Evolutionary conservation across 805 yeast genomes (phyloP).

Genomic region (Candida vaughaniae): DNA sequence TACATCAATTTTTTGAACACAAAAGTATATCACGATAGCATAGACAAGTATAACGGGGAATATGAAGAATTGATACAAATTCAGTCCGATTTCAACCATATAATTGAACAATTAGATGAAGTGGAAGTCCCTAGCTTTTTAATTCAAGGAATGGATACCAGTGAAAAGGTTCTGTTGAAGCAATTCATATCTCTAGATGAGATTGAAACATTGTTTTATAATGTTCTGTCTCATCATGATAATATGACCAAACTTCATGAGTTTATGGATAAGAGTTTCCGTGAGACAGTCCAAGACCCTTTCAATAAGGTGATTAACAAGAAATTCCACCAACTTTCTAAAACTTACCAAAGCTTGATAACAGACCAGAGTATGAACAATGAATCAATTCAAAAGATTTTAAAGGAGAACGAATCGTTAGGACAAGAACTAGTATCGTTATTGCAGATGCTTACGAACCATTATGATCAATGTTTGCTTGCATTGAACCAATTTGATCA

Average conservation of each 20-base stretch:
- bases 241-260: slow-evolving; percentile 23
- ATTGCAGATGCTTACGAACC: slow-evolving; percentile 71
- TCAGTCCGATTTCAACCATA: slow-evolving; percentile 22
- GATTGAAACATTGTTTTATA: slow-evolving; percentile 23
- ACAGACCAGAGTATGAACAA: slow-evolving; percentile 17
- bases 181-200: slow-evolving; percentile 38
- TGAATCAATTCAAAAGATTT: slow-evolving; percentile 19
- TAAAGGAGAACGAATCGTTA: slow-evolving; percentile 44
- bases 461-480: slow-evolving; percentile 73
- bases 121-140: slow-evolving; percentile 29
- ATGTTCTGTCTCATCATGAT: slow-evolving; percentile 25
- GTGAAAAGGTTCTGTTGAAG: slow-evolving; percentile 13
- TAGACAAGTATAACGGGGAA: slow-evolving; percentile 11
- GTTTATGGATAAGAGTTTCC: slow-evolving; percentile 16
- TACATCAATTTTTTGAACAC: slow-evolving; percentile 12
- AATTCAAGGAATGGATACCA: slow-evolving; percentile 4
- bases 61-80: slow-evolving; percentile 22
- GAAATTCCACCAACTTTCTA: slow-evolving; percentile 13
- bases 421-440: slow-evolving; percentile 72
- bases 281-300: slow-evolving; percentile 18
- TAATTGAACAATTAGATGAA: slow-evolving; percentile 21
- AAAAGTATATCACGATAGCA: slow-evolving; percentile 12
- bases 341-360: slow-evolving; percentile 19
- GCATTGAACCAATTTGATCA: slow-evolving; percentile 41
- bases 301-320: slow-evolving; percentile 15